Evolutionary conservation across 2,329 filamentous ascomycete species (phyloP).

Genomic region (Juglanconis juglandina): DNA sequence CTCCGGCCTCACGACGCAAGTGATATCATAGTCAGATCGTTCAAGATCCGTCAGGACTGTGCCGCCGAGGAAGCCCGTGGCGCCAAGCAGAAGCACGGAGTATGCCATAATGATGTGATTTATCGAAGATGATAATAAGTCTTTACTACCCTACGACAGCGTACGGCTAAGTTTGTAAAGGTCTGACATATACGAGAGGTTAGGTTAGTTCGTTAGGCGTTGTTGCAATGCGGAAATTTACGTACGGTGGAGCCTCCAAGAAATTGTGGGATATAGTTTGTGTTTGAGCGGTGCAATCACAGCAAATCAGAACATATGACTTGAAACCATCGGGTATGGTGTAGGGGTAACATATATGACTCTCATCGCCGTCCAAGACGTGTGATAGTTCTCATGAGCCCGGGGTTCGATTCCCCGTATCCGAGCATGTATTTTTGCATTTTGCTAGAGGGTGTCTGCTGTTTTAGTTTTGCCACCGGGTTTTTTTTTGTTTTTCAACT

Average conservation of each 20-base stretch:
- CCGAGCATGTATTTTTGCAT: neutral
- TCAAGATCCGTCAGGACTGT: slow-evolving; percentile 5
- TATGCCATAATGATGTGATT: neutral
- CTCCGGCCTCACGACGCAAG: slow-evolving; percentile 2
- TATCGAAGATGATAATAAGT: neutral
- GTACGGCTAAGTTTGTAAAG: too few species aligned
- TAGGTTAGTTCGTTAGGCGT: too few species aligned
- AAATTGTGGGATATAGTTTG: too few species aligned
- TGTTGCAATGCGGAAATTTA: too few species aligned
- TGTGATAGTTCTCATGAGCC: neutral
- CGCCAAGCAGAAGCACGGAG: neutral
- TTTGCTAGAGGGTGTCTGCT: neutral
- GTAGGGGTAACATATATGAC: slow-evolving; percentile 6
- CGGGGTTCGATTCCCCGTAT: slow-evolving; percentile 8
- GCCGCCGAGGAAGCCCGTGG: slow-evolving; percentile 6
- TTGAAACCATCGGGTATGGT: neutral
- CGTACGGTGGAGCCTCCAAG: too few species aligned
- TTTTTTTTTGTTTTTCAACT: neutral
- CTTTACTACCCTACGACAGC: too few species aligned
- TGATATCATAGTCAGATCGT: neutral
- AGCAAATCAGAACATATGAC: neutral
- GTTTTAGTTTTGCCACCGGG: neutral
- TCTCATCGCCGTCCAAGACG: neutral
- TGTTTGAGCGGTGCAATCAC: neutral
- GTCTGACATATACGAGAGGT: too few species aligned